Evolutionary conservation across 2,329 filamentous ascomycete species (phyloP).

Genomic region (Pseudocercospora fijiensis): DNA sequence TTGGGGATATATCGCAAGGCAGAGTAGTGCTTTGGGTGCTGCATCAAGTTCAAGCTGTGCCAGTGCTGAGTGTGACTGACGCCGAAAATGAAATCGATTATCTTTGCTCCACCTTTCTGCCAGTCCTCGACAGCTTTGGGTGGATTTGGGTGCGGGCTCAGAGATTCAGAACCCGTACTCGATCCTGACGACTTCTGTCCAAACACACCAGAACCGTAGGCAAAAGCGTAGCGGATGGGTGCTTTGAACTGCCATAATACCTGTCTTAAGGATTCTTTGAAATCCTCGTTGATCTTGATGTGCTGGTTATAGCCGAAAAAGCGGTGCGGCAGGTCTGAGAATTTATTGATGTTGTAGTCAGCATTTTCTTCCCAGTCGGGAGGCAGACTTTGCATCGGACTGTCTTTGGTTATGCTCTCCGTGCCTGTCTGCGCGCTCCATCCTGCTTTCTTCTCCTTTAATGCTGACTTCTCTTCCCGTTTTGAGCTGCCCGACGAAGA

Average conservation of each 20-base stretch:
- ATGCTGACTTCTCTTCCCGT: slow-evolving; percentile 14
- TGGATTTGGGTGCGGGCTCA: slow-evolving; percentile 76
- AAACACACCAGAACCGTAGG: slow-evolving; percentile 96
- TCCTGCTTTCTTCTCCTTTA: slow-evolving; percentile 17
- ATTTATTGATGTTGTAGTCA: slow-evolving; percentile 68
- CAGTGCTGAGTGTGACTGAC: slow-evolving; percentile 94
- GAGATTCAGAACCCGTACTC: slow-evolving; percentile 49
- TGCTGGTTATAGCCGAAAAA: slow-evolving; percentile 95
- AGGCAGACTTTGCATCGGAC: slow-evolving; percentile 41
- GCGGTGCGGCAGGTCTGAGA: slow-evolving; percentile 71
- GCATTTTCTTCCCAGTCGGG: slow-evolving; percentile 74
- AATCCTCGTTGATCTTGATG: slow-evolving; percentile 91
- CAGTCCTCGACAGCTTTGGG: slow-evolving; percentile 78
- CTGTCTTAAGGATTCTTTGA: slow-evolving; percentile 83
- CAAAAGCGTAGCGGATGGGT: slow-evolving; percentile 93
- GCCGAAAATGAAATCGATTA: slow-evolving; percentile 98
- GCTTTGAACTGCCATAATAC: slow-evolving; percentile 90
- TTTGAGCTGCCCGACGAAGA: background rate
- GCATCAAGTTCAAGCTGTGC: slow-evolving; percentile 86
- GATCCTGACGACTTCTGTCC: slow-evolving; percentile 60
- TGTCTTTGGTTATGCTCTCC: slow-evolving; percentile 25
- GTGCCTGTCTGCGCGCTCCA: slow-evolving; percentile 15
- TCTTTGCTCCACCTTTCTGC: slow-evolving; percentile 85
- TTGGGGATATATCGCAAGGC: slow-evolving; percentile 66
- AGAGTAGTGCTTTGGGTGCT: slow-evolving; percentile 92